A percentile compares a stretch with the other conserved stretches of the same genome.
Evolutionary conservation across 2,329 filamentous ascomycete genomes (phyloP).

Genomic region (Penicillium palitans): DNA sequence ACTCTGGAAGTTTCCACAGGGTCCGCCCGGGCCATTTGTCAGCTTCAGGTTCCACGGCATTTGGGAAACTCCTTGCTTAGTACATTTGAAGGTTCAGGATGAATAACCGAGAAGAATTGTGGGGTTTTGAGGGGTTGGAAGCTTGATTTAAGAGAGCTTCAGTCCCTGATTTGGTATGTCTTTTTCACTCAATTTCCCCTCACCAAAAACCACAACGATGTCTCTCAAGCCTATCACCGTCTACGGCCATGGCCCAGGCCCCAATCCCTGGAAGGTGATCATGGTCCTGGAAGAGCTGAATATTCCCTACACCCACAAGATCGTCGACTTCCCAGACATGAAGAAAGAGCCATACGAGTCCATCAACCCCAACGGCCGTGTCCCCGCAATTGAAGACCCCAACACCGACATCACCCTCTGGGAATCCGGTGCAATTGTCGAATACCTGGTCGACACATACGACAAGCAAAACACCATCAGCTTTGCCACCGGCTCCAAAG

Average conservation of each 20-base stretch:
- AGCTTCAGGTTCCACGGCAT: background rate
- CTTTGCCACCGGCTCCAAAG: slow-evolving; percentile 36
- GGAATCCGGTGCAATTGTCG: slow-evolving; percentile 49
- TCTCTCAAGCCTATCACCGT: slow-evolving; percentile 24
- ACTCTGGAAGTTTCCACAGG: background rate
- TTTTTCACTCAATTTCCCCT: background rate
- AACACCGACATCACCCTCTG: slow-evolving; percentile 44
- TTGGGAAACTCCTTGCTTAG: background rate
- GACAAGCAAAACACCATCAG: slow-evolving; percentile 43
- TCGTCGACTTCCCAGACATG: slow-evolving; percentile 28
- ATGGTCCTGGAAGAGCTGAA: slow-evolving; percentile 36
- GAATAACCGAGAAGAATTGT: background rate
- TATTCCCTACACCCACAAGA: slow-evolving; percentile 30
- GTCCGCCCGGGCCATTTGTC: background rate
- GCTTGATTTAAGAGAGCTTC: background rate
- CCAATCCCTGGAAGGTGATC: slow-evolving; percentile 37
- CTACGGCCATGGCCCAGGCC: slow-evolving; percentile 26
- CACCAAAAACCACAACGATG: slow-evolving; percentile 12
- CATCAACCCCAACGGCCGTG: slow-evolving; percentile 39
- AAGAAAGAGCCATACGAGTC: slow-evolving; percentile 31
- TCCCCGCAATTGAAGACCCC: slow-evolving; percentile 39
- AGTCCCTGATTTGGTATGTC: background rate
- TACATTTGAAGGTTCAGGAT: background rate
- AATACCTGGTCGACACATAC: slow-evolving; percentile 49
- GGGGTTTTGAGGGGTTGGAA: background rate